Evolutionary conservation across 164 flowering plant genomes (phyloP), one percentile per base, ranked within the genome.

Genomic region (Aristolochia fimbriata): DNA sequence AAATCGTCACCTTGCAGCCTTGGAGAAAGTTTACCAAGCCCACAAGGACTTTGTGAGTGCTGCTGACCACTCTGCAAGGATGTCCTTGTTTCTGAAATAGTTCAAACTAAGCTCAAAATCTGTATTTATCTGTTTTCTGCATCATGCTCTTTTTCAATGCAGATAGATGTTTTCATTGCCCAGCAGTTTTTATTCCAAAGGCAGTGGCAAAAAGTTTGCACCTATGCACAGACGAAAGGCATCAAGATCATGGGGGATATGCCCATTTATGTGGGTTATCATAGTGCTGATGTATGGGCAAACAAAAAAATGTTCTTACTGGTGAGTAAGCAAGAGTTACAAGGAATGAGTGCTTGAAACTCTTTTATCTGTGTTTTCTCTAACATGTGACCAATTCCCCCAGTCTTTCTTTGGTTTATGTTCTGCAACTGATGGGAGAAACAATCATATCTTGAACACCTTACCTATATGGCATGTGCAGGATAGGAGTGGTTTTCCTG

Each of bases 231-330:
- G 59, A 62, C 17, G 46, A 93, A 85, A 68, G 99, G 96, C 47
- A 83, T 93, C 60, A 80, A 75, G 59, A 88, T 93, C 68, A 88
- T 90, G 94, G 99, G 96, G 63, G 97, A 93, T 79, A 93, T 90
- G 99, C 99, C 99, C 51, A 93, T 93, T 51, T 93, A 93, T 74
- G 97, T 93, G 15, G 99, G 94, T 56, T 88, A 90, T 79, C 99
- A 93, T 68, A 90, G 96, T 78, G 97, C 99, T 41, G 99, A 93
- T 80, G 96, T 88, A 49, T 93, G 99, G 99, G 99, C 99, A 61
- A 90, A 93, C 67, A 88, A 76, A 71, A 85, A 77, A 56, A 81
- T 81, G 6, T 93, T 93, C 80, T 76, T 77, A 63, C 80, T 93
- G 85, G 99, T 90, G 61, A 68, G 90, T 75, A 50, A 37, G 1